Evolutionary conservation across 1,139 yeast genomes (phyloP).

Genomic region (Debaryomyces coudertii): DNA sequence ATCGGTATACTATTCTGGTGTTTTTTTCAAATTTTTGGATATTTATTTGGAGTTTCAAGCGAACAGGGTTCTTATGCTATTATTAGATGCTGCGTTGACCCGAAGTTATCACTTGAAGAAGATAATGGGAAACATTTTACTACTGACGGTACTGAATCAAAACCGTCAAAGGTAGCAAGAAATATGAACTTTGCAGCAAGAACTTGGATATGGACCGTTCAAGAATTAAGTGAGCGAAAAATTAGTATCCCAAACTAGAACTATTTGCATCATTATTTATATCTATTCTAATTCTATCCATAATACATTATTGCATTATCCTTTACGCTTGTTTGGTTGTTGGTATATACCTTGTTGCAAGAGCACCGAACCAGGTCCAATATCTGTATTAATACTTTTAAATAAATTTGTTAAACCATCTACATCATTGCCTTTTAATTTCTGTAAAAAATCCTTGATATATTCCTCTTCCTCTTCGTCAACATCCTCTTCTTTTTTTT

Average conservation of each 20-base stretch:
- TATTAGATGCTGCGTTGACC: conserved; percentile 64
- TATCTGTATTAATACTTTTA: conserved; percentile 9
- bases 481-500: conserved; percentile 18
- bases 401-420: conserved; percentile 12
- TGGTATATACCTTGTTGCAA: conserved; percentile 11
- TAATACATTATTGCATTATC: neutral
- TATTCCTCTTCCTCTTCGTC: conserved; percentile 8
- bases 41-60: conserved; percentile 66
- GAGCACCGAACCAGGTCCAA: conserved; percentile 13
- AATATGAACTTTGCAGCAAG: conserved; percentile 65
- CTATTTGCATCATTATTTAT: conserved; percentile 5
- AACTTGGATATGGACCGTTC: conserved; percentile 85
- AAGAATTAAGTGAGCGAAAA: conserved; percentile 56
- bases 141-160: conserved; percentile 37
- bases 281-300: conserved; percentile 5
- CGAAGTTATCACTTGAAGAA: conserved; percentile 39
- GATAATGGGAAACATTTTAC: conserved; percentile 39
- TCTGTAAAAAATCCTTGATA: conserved; percentile 8
- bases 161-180: conserved; percentile 58
- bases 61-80: conserved; percentile 76
- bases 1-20: conserved; percentile 75
- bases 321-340: neutral
- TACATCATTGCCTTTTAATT: conserved; percentile 3
- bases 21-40: conserved; percentile 66
- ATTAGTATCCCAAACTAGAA: conserved; percentile 23